These are phyloP conservation scores for Favolaschia claudopus DNA, from an alignment of 768 basidiomycete genomes.

Conservation along the genomic window DNA sequence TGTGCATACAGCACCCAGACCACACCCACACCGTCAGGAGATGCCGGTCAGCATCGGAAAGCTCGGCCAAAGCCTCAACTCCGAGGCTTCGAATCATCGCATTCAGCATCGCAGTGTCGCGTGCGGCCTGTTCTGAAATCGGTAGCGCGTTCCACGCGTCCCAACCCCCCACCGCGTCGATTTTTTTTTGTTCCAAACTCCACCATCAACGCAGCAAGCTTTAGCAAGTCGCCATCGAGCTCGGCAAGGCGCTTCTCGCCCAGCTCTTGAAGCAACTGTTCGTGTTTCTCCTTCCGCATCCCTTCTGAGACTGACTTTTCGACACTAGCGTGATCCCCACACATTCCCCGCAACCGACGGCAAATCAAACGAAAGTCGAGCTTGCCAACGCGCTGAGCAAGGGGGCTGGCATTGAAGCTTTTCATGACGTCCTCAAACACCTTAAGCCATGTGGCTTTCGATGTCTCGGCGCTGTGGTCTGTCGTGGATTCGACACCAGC, in stretches of 20 bases:
- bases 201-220: not conserved
- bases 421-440: not conserved
- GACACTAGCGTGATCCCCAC: not conserved
- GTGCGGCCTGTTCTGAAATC: not conserved
- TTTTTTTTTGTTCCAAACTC: not conserved
- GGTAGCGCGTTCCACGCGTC: not conserved
- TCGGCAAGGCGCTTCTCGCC: not conserved
- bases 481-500: not conserved
- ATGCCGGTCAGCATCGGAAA: slow-evolving; percentile 7
- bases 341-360: slow-evolving; percentile 2
- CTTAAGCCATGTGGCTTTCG: not conserved
- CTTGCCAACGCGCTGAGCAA: not conserved
- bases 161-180: not conserved
- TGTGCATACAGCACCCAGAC: no score
- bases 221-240: not conserved
- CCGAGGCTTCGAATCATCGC: slow-evolving; percentile 14
- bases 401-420: not conserved
- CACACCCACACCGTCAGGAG: slow-evolving; percentile 24
- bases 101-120: not conserved
- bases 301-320: slow-evolving; percentile 1
- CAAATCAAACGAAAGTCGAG: not conserved
- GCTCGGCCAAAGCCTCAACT: slow-evolving; percentile 5
- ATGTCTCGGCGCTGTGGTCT: not conserved
- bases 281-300: not conserved
- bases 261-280: not conserved